Percentiles rank a stretch among this genome's conserved stretches.
Conservation (phyloP, 805 yeast genomes). For the Wickerhamomyces bovis region DNA sequence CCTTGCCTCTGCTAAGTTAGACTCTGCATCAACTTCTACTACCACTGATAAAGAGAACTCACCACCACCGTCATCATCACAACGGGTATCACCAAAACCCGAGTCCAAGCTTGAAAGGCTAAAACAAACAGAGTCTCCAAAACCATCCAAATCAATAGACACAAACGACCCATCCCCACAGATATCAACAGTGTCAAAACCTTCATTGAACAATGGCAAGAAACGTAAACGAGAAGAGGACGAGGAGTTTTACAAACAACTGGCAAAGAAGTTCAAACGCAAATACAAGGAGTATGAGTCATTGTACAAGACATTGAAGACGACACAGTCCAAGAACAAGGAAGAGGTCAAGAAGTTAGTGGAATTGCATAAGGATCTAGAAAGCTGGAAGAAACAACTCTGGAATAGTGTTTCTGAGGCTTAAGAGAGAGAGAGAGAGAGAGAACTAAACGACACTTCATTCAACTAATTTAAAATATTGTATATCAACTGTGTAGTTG, state of each 20-base stretch:
- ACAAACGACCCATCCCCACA: neutral
- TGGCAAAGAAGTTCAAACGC: slow-evolving; percentile 42
- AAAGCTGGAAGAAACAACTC: slow-evolving; percentile 49
- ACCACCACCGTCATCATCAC: neutral
- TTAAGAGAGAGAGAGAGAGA: neutral
- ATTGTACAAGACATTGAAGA: slow-evolving; percentile 32
- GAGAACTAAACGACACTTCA: neutral
- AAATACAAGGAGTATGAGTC: slow-evolving; percentile 44
- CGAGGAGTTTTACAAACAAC: slow-evolving; percentile 32
- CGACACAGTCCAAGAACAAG: slow-evolving; percentile 3
- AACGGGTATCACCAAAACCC: neutral
- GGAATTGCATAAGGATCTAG: slow-evolving; percentile 44
- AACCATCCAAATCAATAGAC: neutral
- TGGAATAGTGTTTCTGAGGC: slow-evolving; percentile 34
- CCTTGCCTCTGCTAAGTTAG: neutral
- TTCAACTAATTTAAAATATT: neutral
- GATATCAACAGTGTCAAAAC: slow-evolving; percentile 16
- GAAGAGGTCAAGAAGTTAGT: slow-evolving; percentile 32
- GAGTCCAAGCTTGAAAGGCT: neutral
- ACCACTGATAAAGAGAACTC: neutral
- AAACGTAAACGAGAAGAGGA: slow-evolving; percentile 12
- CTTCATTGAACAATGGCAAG: slow-evolving; percentile 9
- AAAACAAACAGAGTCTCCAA: neutral
- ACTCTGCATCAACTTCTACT: neutral
- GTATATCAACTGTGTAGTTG: too few species aligned